Evolutionary conservation across 2,329 filamentous ascomycete genomes (phyloP), one percentile per base, ranked within the genome.

Genomic region (Fusarium incarnatum): DNA sequence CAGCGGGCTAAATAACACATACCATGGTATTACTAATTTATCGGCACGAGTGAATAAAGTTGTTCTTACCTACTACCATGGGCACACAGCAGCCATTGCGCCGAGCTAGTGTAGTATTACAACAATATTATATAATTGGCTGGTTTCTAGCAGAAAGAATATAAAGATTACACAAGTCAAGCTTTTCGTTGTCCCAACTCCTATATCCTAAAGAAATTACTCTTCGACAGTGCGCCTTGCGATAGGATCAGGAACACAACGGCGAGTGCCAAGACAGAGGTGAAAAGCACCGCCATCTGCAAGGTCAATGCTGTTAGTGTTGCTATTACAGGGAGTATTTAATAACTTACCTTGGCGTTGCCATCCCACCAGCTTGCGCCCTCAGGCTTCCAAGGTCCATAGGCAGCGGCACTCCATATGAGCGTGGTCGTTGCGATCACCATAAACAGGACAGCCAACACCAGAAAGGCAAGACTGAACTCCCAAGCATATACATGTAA

Each of bases 401-500:
- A 34, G 32, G 32, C 16, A 34, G 32, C 32, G 5, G 32, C 32
- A 34, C 32, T 34, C 32, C 60, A 64, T 20, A 64, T 40, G 18
- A 64, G n/a, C 16, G 56, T 23, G 20, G 57, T 32, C 37, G 61
- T 25, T 5, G 56, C 56, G 9, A 54, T 16, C 18, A 64, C 37
- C 56, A 64, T 56, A 25, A 44, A 64, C 13, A 61, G 42, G 4
- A 61, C 27, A 12, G 48, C 8, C 34, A 64, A n/a, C 8, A 64
- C 60, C 1, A 64, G 34, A 40, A 64, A 64, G 0, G 57, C 56
- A 22, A 64, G 60, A 8, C 60, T 64, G 11, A 64, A 64, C 9
- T 64, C 60, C 60, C 60, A 64, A 1, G 49, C 61, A 25, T 64
- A 62, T 8, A 62, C 57, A 3, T 64, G 44, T 1, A 64, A 28